Base-by-base conservation (phyloP, 129 eudicot species). In the Arctium lappa region DNA sequence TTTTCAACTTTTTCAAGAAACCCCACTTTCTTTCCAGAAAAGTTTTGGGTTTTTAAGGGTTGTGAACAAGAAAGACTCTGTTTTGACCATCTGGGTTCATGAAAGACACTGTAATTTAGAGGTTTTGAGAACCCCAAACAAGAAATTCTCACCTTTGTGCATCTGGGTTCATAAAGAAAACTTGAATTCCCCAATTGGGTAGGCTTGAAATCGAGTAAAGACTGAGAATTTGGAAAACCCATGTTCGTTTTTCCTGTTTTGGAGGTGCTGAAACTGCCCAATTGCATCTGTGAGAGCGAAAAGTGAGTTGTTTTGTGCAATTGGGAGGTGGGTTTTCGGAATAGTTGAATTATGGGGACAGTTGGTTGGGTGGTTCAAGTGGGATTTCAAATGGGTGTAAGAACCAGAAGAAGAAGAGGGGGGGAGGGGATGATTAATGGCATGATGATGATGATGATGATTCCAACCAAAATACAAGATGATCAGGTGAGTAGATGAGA, bases 401-500 rank as follows among this genome's bases (percentile, higher is more conserved):
- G 68, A 60, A 39, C 72, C 53, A 76, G 77, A 46, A 65, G 34
- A 33, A 70, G 76, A 53, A 83, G 66, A 44, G 68, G 76, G 46
- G 76, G 62, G n/a, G n/a, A n/a, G n/a, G n/a, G n/a, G n/a, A n/a
- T n/a, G n/a, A 80, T 79, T 79, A 76, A 22, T 81, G 75, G 34
- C 82, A 83, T 69, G 85, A 80, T 71, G 81, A 0, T 6, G 50
- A 83, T 69, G 85, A 80, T 71, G 77, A 80, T 85, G 88, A 79
- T 80, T 74, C 85, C 85, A 77, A 76, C 78, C 42, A 62, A 40
- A 62, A 44, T 33, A 32, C 56, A 66, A 65, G 38, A 65, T 74
- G 89, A 86, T 86, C 39, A 85, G 70, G 69, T 77, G 12, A 22
- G 75, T 42, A 80, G 76, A 83, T 39, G 86, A 86, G 89, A 86